Evolutionary conservation across 1,284 basidiomycete species (phyloP), one percentile per base, ranked within the genome.

Genomic region (Trichosporon inkin): DNA sequence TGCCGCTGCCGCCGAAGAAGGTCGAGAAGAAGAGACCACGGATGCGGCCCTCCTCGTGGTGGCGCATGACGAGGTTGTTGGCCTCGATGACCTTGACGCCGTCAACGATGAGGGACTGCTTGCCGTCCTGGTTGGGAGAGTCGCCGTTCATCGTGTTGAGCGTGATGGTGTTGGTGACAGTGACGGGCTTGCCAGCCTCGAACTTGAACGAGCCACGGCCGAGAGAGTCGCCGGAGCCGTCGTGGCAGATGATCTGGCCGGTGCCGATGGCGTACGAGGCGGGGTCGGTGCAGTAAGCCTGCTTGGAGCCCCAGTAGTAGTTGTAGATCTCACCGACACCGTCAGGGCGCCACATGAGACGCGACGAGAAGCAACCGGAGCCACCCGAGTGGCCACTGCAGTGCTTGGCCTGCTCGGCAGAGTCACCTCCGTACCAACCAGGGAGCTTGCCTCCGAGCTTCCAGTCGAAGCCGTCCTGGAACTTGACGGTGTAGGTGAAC

Each of bases 401-500:
- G 10, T 67, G 68, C 62, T 72, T 72, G 44, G 71, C 71, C n/a
- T 62, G 55, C 24, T 56, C 57, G 38, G 47, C 28, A 14, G 53
- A 55, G 10, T 65, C 68, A 14, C 73, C 73, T 41, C 73, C 73
- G 60, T 71, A 75, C 17, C 78, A 61, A 14, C 80, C 80, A 4
- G 79, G 78, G 22, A 80, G 69, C 60, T 81, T 80, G 34, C 79
- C 79, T 13, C 78, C 78, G 44, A 75, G 71, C 53, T 74, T 36
- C 59, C 74, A 80, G 41, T 76, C 62, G 67, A 77, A 80, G n/a
- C 68, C 71, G 10, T 65, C 61, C 7, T 74, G 63, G 60, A 80
- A 75, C 62, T 65, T 76, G 55, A 78, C 74, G 1, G 71, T 70
- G 67, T 80, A 80, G 2, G 67, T 68, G 58, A 78, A 69, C 49